Evolutionary conservation across 1,284 basidiomycete species (phyloP).

Genomic region (Marasmius fiardii): DNA sequence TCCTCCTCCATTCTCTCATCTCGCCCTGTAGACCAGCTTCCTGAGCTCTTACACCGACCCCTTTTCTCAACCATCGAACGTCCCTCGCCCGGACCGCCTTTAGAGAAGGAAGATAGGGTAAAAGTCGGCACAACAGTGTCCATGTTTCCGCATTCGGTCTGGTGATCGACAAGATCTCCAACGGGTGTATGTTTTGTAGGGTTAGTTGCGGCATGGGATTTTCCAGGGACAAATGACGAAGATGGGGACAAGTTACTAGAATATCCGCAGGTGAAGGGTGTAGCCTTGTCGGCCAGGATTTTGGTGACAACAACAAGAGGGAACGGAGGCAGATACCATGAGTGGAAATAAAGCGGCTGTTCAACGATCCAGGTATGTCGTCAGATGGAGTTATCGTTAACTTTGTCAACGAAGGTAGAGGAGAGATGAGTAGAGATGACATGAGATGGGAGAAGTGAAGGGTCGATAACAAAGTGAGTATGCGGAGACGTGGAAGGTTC

Average conservation of each 20-base stretch:
- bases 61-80: slow-evolving; percentile 66
- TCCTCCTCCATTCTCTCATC: slow-evolving; percentile 66
- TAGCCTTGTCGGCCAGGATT: slow-evolving; percentile 65
- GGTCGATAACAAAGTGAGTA: slow-evolving; percentile 59
- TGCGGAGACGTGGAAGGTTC: slow-evolving; percentile 56
- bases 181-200: slow-evolving; percentile 35
- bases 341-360: slow-evolving; percentile 55
- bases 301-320: slow-evolving; percentile 65
- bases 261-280: slow-evolving; percentile 56
- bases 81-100: slow-evolving; percentile 59
- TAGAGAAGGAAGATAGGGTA: slow-evolving; percentile 58
- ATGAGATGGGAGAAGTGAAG: slow-evolving; percentile 57
- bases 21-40: slow-evolving; percentile 75
- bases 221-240: slow-evolving; percentile 67
- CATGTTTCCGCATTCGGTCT: slow-evolving; percentile 59
- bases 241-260: slow-evolving; percentile 51
- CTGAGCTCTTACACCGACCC: slow-evolving; percentile 59
- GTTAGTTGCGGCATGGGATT: slow-evolving; percentile 52
- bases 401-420: slow-evolving; percentile 64
- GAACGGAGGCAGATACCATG: slow-evolving; percentile 65
- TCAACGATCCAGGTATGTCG: slow-evolving; percentile 53
- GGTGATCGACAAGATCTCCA: slow-evolving; percentile 70
- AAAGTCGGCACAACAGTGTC: slow-evolving; percentile 45
- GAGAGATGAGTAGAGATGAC: slow-evolving; percentile 52
- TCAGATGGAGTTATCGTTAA: slow-evolving; percentile 75